Conservation (phyloP, 345 rosid species). For the Euphorbia lathyris region DNA sequence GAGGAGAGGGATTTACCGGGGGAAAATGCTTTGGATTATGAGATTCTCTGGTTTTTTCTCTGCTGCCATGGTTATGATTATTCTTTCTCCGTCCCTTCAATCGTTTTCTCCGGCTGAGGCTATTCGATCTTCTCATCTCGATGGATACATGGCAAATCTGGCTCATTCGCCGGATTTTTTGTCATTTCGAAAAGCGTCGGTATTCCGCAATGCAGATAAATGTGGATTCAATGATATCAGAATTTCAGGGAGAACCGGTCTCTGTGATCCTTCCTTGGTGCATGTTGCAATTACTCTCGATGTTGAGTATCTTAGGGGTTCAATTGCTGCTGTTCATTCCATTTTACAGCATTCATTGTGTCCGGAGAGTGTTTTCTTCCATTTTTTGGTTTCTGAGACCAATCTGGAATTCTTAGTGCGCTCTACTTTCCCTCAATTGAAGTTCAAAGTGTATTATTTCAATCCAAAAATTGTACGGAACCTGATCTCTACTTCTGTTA, state of each 20-base stretch:
- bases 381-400: constrained; percentile 77
- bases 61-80: constrained; percentile 61
- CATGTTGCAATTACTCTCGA: constrained; percentile 94
- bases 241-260: constrained; percentile 27
- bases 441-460: constrained; percentile 80
- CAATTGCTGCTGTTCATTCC: constrained; percentile 93
- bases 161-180: constrained; percentile 31
- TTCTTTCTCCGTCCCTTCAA: constrained; percentile 79
- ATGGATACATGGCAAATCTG: constrained; percentile 40
- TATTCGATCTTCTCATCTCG: constrained; percentile 68
- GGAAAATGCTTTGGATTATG: constrained; percentile 69
- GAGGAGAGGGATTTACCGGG: constrained; percentile 26
- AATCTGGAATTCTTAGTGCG: constrained; percentile 61
- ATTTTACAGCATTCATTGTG: constrained; percentile 70
- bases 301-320: constrained; percentile 85
- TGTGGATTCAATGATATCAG: constrained; percentile 44
- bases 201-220: constrained; percentile 80
- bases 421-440: constrained; percentile 78
- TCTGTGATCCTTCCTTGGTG: constrained; percentile 74
- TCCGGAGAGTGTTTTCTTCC: constrained; percentile 85
- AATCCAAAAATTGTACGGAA: constrained; percentile 72
- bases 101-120: constrained; percentile 95
- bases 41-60: constrained; percentile 73
- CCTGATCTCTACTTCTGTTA: constrained; percentile 77
- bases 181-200: constrained; percentile 56